These are phyloP conservation scores for Venustampulla echinocandica DNA, from an alignment of 495 filamentous ascomycete genomes.

Conservation along the genomic window DNA sequence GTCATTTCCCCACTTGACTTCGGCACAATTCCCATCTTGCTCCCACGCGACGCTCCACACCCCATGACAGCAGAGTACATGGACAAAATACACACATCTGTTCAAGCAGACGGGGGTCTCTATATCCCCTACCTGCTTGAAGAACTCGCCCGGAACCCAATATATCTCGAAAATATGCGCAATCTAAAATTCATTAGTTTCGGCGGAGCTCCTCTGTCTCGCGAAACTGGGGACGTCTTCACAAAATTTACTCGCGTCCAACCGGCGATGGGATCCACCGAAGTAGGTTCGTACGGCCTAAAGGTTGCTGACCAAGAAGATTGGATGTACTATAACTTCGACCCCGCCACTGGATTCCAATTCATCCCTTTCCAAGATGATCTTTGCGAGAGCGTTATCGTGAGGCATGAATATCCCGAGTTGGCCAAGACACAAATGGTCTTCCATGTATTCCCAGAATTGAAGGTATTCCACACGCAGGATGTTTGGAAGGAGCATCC, in stretches of 20 bases:
- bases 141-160: background rate
- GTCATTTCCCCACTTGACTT: too few relatives aligned
- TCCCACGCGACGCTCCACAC: background rate
- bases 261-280: background rate
- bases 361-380: background rate
- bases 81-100: background rate
- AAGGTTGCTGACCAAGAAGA: background rate
- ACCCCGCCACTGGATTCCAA: slow-evolving; percentile 1
- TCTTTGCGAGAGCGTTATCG: slow-evolving; percentile 9
- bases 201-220: background rate
- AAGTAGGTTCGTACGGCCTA: background rate
- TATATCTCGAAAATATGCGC: background rate
- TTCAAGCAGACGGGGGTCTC: background rate
- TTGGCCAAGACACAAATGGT: slow-evolving; percentile 28
- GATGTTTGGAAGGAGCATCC: slow-evolving; percentile 33
- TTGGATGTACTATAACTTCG: background rate
- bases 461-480: slow-evolving; percentile 40
- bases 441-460: slow-evolving; percentile 46
- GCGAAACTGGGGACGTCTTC: background rate
- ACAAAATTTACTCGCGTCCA: background rate
- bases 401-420: background rate
- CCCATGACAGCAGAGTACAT: background rate
- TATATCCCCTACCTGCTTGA: background rate
- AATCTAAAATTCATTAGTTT: background rate
- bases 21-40: too few relatives aligned